These are phyloP conservation scores for Firmiana major DNA, from an alignment of 345 rosid genomes.

Conservation along the genomic window DNA sequence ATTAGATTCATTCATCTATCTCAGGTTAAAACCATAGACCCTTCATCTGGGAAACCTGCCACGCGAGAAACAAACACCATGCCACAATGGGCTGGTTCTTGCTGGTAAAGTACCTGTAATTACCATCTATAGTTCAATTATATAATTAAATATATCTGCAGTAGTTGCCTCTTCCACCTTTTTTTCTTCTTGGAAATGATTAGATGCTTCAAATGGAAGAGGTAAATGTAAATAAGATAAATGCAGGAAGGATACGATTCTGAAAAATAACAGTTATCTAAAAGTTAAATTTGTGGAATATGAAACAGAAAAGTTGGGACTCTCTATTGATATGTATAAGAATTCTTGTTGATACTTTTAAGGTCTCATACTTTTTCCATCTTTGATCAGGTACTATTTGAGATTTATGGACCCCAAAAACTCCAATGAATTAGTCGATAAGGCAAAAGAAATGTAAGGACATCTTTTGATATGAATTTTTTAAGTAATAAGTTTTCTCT, in stretches of 20 bases:
- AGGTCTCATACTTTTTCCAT: conserved; percentile 11
- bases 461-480: not conserved
- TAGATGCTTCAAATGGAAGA: not conserved
- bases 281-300: not conserved
- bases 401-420: conserved; percentile 93
- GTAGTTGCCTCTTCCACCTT: not conserved
- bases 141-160: not conserved
- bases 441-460: conserved; percentile 71
- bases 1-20: conserved; percentile 13
- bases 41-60: conserved; percentile 66
- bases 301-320: conserved; percentile 1
- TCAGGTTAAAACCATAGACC: conserved; percentile 65
- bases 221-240: not conserved
- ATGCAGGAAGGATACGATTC: not conserved
- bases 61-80: conserved; percentile 94
- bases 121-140: not conserved
- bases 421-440: conserved; percentile 66
- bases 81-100: conserved; percentile 99
- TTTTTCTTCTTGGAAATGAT: not conserved
- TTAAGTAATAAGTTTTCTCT: not conserved
- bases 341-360: not conserved
- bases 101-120: conserved; percentile 54
- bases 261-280: not conserved
- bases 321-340: not conserved
- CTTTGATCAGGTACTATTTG: conserved; percentile 76